Percentiles rank a stretch among this genome's conserved stretches.
Conservation (phyloP, 1,139 yeast species). For the Taphrina confusa region DNA sequence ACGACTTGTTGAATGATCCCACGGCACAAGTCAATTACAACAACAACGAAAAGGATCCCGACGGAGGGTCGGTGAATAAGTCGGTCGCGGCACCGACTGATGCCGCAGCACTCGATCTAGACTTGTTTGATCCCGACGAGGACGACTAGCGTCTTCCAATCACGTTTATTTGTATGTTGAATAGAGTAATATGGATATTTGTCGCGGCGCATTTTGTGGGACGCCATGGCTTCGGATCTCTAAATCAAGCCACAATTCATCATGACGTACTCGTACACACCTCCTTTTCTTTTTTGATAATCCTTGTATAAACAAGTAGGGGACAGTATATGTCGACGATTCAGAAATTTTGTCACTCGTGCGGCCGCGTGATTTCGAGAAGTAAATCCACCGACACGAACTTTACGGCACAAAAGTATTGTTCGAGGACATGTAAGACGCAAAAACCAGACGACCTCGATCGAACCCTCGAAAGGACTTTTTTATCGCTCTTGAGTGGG, state of each 20-base stretch:
- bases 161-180: background rate
- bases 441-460: slow-evolving; percentile 17
- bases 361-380: slow-evolving; percentile 27
- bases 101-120: slow-evolving; percentile 20
- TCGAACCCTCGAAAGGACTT: slow-evolving; percentile 2
- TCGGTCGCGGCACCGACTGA: slow-evolving; percentile 10
- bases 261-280: no score
- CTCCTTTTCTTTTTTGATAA: no score
- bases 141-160: slow-evolving; percentile 6
- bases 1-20: slow-evolving; percentile 4
- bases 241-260: no score
- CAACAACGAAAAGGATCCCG: background rate
- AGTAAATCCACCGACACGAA: background rate
- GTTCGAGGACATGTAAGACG: slow-evolving; percentile 20
- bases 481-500: background rate
- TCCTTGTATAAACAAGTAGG: background rate
- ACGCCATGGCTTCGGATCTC: slow-evolving; percentile 2
- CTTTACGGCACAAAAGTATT: slow-evolving; percentile 24
- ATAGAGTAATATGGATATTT: background rate
- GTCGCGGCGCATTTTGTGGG: background rate
- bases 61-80: background rate
- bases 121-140: slow-evolving; percentile 17
- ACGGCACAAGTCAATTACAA: background rate
- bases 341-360: slow-evolving; percentile 22
- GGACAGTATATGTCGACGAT: background rate